These are phyloP conservation scores for Aspergillus flavus DNA, from an alignment of 2,329 filamentous ascomycete genomes.

Conservation along the genomic window DNA sequence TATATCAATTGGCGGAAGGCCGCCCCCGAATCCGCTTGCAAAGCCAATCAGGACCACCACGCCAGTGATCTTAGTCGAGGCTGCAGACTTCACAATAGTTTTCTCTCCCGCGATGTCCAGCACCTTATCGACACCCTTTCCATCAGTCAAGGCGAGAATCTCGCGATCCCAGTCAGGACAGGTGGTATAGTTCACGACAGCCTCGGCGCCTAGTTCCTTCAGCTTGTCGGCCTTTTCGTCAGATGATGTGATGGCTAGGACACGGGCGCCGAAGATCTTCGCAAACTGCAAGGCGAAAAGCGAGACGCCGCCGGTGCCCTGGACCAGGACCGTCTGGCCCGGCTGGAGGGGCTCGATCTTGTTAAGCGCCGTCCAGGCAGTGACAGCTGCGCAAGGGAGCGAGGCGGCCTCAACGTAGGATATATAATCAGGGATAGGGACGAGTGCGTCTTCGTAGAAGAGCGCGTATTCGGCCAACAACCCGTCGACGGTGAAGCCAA, in stretches of 20 bases:
- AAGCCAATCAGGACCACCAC: not conserved
- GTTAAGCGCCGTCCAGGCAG: slow-evolving; percentile 7
- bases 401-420: not conserved
- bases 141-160: not conserved
- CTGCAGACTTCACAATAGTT: not conserved
- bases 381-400: slow-evolving; percentile 3
- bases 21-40: not conserved
- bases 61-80: not conserved
- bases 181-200: slow-evolving; percentile 60
- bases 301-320: slow-evolving; percentile 59
- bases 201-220: slow-evolving; percentile 53
- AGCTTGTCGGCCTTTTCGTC: slow-evolving; percentile 55
- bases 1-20: not conserved
- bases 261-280: slow-evolving; percentile 43
- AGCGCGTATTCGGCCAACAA: not conserved
- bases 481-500: not conserved
- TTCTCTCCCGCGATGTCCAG: not conserved
- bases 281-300: slow-evolving; percentile 50
- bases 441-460: slow-evolving; percentile 4
- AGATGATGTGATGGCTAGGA: slow-evolving; percentile 50
- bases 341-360: slow-evolving; percentile 44
- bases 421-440: not conserved
- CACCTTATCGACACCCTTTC: not conserved
- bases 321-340: slow-evolving; percentile 56
- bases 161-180: slow-evolving; percentile 52